Conservation (phyloP, 495 filamentous ascomycete species). For the Xylaria cubensis region DNA sequence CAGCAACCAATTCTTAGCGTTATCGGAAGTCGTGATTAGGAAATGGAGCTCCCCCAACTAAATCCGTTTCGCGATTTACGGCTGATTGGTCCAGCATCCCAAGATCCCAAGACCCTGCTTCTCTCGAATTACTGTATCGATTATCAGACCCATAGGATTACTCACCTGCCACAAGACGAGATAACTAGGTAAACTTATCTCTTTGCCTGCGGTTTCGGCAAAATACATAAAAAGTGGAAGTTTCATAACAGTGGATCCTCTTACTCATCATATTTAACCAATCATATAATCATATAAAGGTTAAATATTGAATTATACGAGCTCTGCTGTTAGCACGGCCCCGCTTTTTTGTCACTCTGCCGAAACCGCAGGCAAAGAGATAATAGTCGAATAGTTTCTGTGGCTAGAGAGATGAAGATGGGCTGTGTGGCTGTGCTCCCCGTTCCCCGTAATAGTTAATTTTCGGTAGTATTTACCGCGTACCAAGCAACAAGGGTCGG, state of each 20-base stretch:
- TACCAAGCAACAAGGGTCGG: background rate
- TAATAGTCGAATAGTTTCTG: background rate
- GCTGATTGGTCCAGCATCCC: slow-evolving; percentile 34
- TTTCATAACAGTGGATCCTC: too few species aligned
- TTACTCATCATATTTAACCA: too few species aligned
- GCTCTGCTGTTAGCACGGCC: too few species aligned
- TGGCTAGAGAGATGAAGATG: background rate
- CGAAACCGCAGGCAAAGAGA: too few species aligned
- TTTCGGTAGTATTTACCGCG: too few species aligned
- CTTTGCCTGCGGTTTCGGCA: too few species aligned
- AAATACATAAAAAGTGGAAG: too few species aligned
- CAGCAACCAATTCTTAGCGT: slow-evolving; percentile 1
- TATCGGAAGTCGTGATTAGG: slow-evolving; percentile 30
- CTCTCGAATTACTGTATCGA: background rate
- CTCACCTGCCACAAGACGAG: background rate
- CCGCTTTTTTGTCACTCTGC: too few species aligned
- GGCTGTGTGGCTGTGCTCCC: background rate
- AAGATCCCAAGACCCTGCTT: slow-evolving; percentile 5
- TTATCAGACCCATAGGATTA: background rate
- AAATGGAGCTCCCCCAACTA: slow-evolving; percentile 43
- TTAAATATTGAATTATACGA: too few species aligned
- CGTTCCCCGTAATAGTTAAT: too few species aligned
- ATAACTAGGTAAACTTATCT: too few species aligned
- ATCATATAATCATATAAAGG: too few species aligned
- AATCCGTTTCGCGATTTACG: slow-evolving; percentile 39